Evolutionary conservation across 2,329 filamentous ascomycete species (phyloP).

Genomic region (Bimuria novae-zelandiae): DNA sequence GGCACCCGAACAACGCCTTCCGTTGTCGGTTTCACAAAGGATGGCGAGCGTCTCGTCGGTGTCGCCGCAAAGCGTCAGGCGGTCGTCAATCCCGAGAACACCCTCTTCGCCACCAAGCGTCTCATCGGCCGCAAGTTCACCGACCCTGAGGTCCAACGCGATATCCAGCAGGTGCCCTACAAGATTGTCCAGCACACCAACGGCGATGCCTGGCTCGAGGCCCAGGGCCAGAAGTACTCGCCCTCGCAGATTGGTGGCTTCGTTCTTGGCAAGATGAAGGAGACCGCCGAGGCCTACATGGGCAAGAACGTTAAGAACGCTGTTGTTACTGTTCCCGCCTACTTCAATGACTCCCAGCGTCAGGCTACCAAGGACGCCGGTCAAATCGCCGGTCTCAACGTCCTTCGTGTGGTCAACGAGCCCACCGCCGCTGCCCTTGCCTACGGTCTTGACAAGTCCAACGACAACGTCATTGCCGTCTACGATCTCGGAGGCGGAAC

Average conservation of each 20-base stretch:
- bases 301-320: constrained; percentile 92
- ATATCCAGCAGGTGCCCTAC: constrained; percentile 97
- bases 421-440: constrained; percentile 94
- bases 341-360: constrained; percentile 98
- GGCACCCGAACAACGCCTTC: constrained; percentile 91
- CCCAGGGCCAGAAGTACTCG: constrained; percentile 93
- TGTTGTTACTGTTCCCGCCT: constrained; percentile 94
- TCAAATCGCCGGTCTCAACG: constrained; percentile 93
- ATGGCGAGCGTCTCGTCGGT: constrained; percentile 95
- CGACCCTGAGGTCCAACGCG: constrained; percentile 90
- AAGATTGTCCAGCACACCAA: constrained; percentile 98
- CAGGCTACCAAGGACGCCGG: constrained; percentile 98
- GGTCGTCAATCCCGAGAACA: constrained; percentile 98
- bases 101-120: constrained; percentile 97
- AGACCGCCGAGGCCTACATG: constrained; percentile 93
- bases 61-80: constrained; percentile 97
- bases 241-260: constrained; percentile 98
- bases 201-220: constrained; percentile 94
- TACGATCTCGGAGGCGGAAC: constrained; percentile 99
- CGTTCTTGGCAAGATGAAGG: constrained; percentile 98
- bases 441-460: constrained; percentile 94
- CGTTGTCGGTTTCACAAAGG: constrained; percentile 92
- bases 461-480: constrained; percentile 86
- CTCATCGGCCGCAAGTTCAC: constrained; percentile 97
- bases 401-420: constrained; percentile 97